Evolutionary conservation across 1,284 basidiomycete species (phyloP), one percentile per base, ranked within the genome.

Genomic region (Ceratorhiza oryzae-sativae): DNA sequence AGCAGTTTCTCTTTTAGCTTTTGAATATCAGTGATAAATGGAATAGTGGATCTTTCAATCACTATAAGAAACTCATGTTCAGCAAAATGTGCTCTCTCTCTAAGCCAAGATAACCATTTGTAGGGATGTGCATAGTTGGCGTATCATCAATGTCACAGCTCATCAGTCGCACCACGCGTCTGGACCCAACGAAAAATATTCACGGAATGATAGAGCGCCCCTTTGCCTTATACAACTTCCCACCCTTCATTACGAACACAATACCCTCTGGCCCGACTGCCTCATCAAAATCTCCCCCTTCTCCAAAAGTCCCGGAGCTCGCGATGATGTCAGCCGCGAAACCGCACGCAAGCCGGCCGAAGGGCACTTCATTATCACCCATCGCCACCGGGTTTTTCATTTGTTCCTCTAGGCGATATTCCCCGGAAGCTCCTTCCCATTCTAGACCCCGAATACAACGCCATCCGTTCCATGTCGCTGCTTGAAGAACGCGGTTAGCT

Each of bases 381-480:
- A 79, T 39, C 23, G 63, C 61, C 74, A 78, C 79, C 39, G 71
- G 73, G 36, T 59, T 62, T 55, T 56, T 65, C 49, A 36, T 55
- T 34, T 73, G 71, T 30, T 18, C 20, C 49, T 62, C 73, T 2
- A 80, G 72, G 70, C 80, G 77, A 34, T 79, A 79, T 15, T 39
- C 30, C 15, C 58, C 70, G 18, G 2, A 13, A 10, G 15, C 10
- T 18, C 56, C 58, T 18, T 71, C 70, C 58, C 56, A 71, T 41
- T 81, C 79, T 77, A 81, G 78, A 42, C 84, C 83, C 56, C 86
- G 80, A 18, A 89, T 79, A 72, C 85, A 86, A 76, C 83, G 80
- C 87, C 88, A 88, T 0, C 87, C 86, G 2, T 85, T 84, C 13
- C 87, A 77, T 23, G 88, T 90, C 15, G 81, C 85, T 86, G 87